A percentile compares a stretch with the other conserved stretches of the same genome.
These are phyloP conservation scores for Digitaria exilis DNA, from an alignment of 202 grass and related monocot genomes.

Conservation along the genomic window DNA sequence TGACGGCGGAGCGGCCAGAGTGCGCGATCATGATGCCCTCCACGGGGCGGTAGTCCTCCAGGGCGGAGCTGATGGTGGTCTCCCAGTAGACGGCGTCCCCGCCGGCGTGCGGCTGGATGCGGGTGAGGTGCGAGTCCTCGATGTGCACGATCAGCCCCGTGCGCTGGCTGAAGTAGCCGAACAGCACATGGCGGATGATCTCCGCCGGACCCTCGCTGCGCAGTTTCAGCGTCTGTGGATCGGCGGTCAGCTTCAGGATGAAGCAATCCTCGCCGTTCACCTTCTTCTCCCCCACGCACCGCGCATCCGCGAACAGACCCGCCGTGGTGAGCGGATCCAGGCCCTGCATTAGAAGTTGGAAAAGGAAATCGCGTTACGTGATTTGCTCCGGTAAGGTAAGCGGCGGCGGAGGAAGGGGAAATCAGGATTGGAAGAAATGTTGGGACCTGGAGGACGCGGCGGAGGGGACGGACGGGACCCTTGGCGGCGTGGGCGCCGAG, in stretches of 20 bases:
- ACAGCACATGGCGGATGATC: conserved; percentile 97
- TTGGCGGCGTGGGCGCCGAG: conserved; percentile 97
- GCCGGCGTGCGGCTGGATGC: conserved; percentile 86
- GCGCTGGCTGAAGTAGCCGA: conserved; percentile 99
- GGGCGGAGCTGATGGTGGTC: conserved; percentile 91
- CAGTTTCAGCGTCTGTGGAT: conserved; percentile 71
- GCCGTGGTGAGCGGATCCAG: conserved; percentile 91
- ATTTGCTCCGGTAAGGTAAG: too few relatives aligned
- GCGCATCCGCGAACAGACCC: conserved; percentile 71
- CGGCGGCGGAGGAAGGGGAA: not conserved
- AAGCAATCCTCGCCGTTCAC: conserved; percentile 97
- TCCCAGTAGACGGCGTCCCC: conserved; percentile 99
- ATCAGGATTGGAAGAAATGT: not conserved
- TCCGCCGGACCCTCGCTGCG: conserved; percentile 94
- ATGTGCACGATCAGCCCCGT: conserved; percentile 81
- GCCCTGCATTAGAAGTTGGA: conserved; percentile 51
- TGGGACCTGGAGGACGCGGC: conserved; percentile 82
- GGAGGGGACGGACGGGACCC: conserved; percentile 85
- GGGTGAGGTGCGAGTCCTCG: conserved; percentile 97
- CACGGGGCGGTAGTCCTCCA: conserved; percentile 88
- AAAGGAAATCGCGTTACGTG: not conserved
- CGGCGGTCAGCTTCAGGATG: conserved; percentile 86
- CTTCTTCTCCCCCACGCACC: conserved; percentile 96
- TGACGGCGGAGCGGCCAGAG: conserved; percentile 77
- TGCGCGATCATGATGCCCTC: conserved; percentile 96